Base-by-base conservation (phyloP, 345 rosid species). In the Hypericum androsaemum region DNA sequence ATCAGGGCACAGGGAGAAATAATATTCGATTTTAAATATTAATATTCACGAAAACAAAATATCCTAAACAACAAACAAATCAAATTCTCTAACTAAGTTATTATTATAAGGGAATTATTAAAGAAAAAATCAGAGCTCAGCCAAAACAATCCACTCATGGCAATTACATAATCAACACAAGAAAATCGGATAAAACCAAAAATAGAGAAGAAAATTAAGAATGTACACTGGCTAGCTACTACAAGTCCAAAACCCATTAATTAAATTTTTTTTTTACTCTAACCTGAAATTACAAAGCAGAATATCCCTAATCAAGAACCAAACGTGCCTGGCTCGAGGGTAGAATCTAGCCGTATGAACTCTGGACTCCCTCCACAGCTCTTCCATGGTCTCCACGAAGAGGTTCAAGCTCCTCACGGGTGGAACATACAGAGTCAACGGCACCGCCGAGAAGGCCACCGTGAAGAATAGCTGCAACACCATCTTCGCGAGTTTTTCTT, bases 361-460 rank as follows among this genome's bases (percentile, higher is more conserved):
- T 14, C 64, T 36, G 43, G 69, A 60, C 47, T 66, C 64, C 5
- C 74, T 71, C 53, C 69, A 14, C 10, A 69, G 11, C 0, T 57
- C 62, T 52, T 74, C 74, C 41, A 74, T 7, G 17, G 74, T 63
- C 59, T 59, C 67, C 58, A 69, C 59, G 58, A 74, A 74, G 43
- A 43, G 45, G 45, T 69, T 74, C 36, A 69, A 68, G 78, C 65
- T 69, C 39, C 78, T 50, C 58, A 74, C 57, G 10, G 74, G 78
- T 44, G 78, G 78, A 10, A 74, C 61, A 68, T 69, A 74, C 2
- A 74, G 69, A 37, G 78, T 69, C 72, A 74, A 39, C 44, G 74
- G 74, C 53, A 66, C 67, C 38, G 72, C 78, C 41, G 78, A 74
- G 74, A 74, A 74, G 47, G 72, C 78, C 59, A 74, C 74, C 50